Base-by-base conservation (phyloP, 495 filamentous ascomycete genomes). In the Cercophora sp. region DNA sequence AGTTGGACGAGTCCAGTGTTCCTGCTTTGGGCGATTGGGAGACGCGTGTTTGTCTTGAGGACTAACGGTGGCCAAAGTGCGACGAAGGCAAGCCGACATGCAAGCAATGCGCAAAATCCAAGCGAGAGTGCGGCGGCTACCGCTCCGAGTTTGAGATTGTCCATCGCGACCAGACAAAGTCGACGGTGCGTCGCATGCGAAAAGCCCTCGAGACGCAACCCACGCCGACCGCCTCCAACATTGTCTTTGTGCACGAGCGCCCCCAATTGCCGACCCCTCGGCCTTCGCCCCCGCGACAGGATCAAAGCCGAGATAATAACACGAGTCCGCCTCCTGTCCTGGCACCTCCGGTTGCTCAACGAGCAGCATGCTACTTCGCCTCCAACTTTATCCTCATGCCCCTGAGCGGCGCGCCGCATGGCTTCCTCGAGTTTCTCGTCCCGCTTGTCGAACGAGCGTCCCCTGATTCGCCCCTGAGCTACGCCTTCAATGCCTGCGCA, bases 51-150 rank as follows among this genome's bases (percentile, higher is more conserved):
- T 15, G 31, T 44, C 6, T 3, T 9, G 19, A 18, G 18, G 8
- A n/a, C 20, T 36, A 24, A 54, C 41, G n/a, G 20, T 20, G 29
- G 5, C 16, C 18, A 8, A 9, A 84, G 79, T 89, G 85, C 61
- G 85, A 89, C 54, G 83, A 87, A 62, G 78, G 73, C 23, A 80
- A 78, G 53, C 85, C 84, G 27, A 78, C 77, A 3, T 89, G 85
- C 65, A 75, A 77, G 19, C 84, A 85, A 62, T 89, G 85, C 60
- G 66, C 70, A 58, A 85, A 85, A 55, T 82, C 83, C 35, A 78
- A 77, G 57, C 74, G 84, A 52, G 73, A 73, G 51, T 89, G 85
- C 65, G 82, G 81, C 15, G 85, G 85, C 45, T 87, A 86, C 60
- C 70, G 74, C 44, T 72, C 81, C 58, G 81, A 84, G 24, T 84